Evolutionary conservation across 1,284 basidiomycete genomes (phyloP).

Genomic region (Rhodotorula sp.): DNA sequence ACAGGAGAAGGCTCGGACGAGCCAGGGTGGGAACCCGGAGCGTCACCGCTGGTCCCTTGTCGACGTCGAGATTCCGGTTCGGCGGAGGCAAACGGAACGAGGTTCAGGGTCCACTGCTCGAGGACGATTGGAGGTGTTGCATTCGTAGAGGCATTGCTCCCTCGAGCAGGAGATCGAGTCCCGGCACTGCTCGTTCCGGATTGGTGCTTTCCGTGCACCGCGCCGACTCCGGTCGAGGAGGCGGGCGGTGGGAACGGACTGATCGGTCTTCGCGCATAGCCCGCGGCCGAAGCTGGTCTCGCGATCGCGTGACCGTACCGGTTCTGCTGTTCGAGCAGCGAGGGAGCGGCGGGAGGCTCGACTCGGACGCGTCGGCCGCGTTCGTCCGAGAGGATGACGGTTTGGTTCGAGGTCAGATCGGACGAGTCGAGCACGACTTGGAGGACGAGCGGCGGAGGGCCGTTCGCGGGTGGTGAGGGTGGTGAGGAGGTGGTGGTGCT

Average conservation of each 20-base stretch:
- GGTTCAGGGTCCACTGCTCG: slow-evolving; percentile 40
- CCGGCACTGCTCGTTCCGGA: background rate
- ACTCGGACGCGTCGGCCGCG: slow-evolving; percentile 37
- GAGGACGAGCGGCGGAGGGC: slow-evolving; percentile 47
- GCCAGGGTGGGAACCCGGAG: too few relatives aligned
- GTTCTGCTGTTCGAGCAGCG: background rate
- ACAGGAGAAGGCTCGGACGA: background rate
- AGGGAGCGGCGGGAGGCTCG: slow-evolving; percentile 1
- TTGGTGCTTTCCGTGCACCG: too few relatives aligned
- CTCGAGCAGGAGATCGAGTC: background rate
- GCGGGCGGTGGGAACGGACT: background rate
- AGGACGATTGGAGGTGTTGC: slow-evolving; percentile 30
- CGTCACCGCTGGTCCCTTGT: background rate
- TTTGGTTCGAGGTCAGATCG: slow-evolving; percentile 43
- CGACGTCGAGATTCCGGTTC: background rate
- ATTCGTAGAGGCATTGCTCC: background rate
- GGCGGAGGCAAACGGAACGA: background rate
- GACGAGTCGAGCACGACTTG: slow-evolving; percentile 49
- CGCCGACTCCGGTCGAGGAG: too few relatives aligned
- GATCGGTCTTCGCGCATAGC: background rate
- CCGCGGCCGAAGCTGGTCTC: background rate
- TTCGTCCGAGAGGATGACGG: slow-evolving; percentile 44
- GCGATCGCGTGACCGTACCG: background rate
- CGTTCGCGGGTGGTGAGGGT: background rate
- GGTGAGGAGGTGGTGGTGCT: slow-evolving; percentile 8